A percentile compares a stretch with the other conserved stretches of the same genome.
phyloP scores from a whole-genome alignment of 352 stramenopile genomes.

The Phytophthora brassicae region DNA sequence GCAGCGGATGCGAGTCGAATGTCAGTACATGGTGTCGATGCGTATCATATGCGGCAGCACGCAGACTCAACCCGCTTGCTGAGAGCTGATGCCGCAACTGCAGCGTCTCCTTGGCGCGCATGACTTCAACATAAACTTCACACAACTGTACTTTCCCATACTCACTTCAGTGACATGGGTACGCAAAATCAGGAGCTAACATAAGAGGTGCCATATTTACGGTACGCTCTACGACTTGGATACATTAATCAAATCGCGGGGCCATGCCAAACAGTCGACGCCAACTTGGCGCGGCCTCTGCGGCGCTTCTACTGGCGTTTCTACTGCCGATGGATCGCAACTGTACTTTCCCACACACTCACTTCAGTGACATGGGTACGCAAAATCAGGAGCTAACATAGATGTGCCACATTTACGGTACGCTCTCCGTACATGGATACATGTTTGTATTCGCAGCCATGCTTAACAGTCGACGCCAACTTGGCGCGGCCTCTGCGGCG shows the following conservation, averaged over 20 bases:
- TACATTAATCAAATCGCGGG: slow-evolving; percentile 13
- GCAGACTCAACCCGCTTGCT: slow-evolving; percentile 54
- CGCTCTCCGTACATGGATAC: slow-evolving; percentile 7
- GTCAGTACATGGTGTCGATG: slow-evolving; percentile 68
- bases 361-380: not conserved
- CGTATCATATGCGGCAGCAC: slow-evolving; percentile 64
- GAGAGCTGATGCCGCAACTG: slow-evolving; percentile 77
- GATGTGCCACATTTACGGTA: slow-evolving; percentile 5
- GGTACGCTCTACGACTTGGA: slow-evolving; percentile 7
- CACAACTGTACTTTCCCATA: no score
- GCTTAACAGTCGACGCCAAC: not conserved
- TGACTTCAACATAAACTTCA: slow-evolving; percentile 11
- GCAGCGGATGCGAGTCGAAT: slow-evolving; percentile 48
- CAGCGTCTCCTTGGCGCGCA: slow-evolving; percentile 52
- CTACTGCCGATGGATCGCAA: not conserved
- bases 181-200: no score
- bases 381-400: no score
- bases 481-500: not conserved
- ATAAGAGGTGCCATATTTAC: not conserved
- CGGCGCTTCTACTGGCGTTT: not conserved
- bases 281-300: not conserved
- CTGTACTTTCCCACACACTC: no score
- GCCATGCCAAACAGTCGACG: slow-evolving; percentile 3
- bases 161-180: no score
- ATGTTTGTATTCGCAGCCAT: slow-evolving; percentile 11